Base-by-base conservation (phyloP, 768 basidiomycete species). In the Neoboletus brunneissimus region DNA sequence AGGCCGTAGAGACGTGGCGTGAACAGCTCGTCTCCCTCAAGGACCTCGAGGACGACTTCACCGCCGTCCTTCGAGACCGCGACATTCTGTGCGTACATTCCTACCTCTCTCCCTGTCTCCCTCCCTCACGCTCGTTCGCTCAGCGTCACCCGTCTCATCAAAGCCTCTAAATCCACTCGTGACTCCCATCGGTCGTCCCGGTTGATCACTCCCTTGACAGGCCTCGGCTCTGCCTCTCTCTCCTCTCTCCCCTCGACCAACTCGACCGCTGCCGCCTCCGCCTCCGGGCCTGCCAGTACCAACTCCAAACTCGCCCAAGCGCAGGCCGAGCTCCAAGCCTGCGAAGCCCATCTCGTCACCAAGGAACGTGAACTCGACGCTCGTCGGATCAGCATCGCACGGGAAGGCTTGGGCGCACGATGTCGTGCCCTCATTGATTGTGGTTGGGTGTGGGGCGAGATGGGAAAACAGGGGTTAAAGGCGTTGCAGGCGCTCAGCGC, bases 291-390 rank as follows among this genome's bases (percentile, higher is more conserved):
- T 23, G 59, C 63, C 22, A 58, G 51, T 18, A 58, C 66, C 32
- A 71, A 57, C 42, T 45, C 72, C 18, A 90, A 89, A 64, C 77
- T 90, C 9, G 75, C 75, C 0, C 73, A 81, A 3, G 89, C 90
- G 0, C 91, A 92, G 60, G 75, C 85, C 0, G 88, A 92, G 59
- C 75, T 93, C 20, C 90, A 91, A 63, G 91, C 89, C 10, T 94
- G 91, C 68, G 91, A 94, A 66, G 75, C 81, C 0, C 87, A 87
- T 53, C 77, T 94, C 2, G 85, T 85, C 0, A 56, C 73, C 27
- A 89, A 89, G 67, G 89, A 94, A 66, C 78, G 73, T 20, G 86
- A 86, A 55, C 77, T 91, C 8, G 80, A 80, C 6, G 64, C 65
- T 0, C 73, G 79, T 47, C 77, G 89, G 0, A 68, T 75, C n/a